phyloP scores from a whole-genome alignment of 2,329 filamentous ascomycete genomes.

The Talaromyces albobiverticillius region DNA sequence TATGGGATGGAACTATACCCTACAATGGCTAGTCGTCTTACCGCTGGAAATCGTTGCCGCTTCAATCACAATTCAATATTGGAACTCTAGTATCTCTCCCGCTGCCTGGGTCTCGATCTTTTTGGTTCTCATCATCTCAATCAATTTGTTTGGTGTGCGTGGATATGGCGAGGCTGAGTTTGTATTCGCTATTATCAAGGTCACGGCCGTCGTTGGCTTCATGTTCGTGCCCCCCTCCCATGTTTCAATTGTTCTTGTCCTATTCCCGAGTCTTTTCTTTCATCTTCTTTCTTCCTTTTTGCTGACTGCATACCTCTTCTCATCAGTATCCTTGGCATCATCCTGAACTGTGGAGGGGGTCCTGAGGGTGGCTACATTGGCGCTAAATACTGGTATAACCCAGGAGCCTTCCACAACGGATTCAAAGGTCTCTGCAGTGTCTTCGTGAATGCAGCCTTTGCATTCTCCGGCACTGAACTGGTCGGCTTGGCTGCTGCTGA shows the following conservation, averaged over 20 bases:
- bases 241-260: slow-evolving; percentile 12
- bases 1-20: slow-evolving; percentile 91
- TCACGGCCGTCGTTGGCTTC: slow-evolving; percentile 81
- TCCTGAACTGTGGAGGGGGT: slow-evolving; percentile 80
- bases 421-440: slow-evolving; percentile 64
- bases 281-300: too few relatives aligned
- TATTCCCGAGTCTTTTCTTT: too few relatives aligned
- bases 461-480: slow-evolving; percentile 62
- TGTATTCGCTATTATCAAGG: slow-evolving; percentile 80
- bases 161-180: slow-evolving; percentile 91
- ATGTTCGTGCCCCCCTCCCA: slow-evolving; percentile 58
- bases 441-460: slow-evolving; percentile 62
- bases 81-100: slow-evolving; percentile 63
- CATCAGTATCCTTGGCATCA: slow-evolving; percentile 72
- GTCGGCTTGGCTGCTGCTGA: slow-evolving; percentile 61
- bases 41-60: slow-evolving; percentile 86
- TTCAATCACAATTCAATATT: slow-evolving; percentile 78
- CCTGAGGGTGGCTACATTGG: slow-evolving; percentile 75
- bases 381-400: slow-evolving; percentile 69
- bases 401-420: slow-evolving; percentile 71
- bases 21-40: slow-evolving; percentile 82
- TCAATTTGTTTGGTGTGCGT: slow-evolving; percentile 86
- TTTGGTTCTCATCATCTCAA: slow-evolving; percentile 68
- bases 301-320: slow-evolving; percentile 18
- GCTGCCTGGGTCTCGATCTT: slow-evolving; percentile 83